A percentile compares a stretch with the other conserved stretches of the same genome.
Conservation (phyloP, 352 stramenopile species). For the Phytophthora quininea region DNA sequence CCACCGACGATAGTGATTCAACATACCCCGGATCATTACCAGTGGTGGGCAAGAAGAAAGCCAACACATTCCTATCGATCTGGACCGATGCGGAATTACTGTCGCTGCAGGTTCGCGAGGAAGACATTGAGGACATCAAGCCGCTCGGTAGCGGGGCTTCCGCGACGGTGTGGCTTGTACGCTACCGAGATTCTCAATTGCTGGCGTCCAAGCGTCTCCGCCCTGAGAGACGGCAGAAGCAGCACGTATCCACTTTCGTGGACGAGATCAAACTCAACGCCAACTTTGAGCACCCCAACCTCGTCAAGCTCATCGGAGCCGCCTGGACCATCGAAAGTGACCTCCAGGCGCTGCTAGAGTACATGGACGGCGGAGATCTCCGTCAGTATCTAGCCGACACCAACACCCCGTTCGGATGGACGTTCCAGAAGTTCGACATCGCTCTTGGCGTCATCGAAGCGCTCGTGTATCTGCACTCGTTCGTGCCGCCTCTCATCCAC, state of each 20-base stretch:
- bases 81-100: conserved; percentile 36
- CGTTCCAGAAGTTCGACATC: conserved; percentile 34
- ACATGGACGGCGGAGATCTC: conserved; percentile 47
- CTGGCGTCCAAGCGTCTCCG: conserved; percentile 38
- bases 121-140: conserved; percentile 37
- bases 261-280: conserved; percentile 53
- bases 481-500: conserved; percentile 46
- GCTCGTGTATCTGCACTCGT: conserved; percentile 48
- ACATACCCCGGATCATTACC: conserved; percentile 8
- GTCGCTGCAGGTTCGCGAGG: conserved; percentile 31
- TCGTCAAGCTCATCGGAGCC: conserved; percentile 47
- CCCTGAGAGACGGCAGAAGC: conserved; percentile 24
- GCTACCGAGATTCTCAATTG: conserved; percentile 30
- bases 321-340: conserved; percentile 50
- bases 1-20: conserved; percentile 2
- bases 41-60: conserved; percentile 12
- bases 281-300: conserved; percentile 50
- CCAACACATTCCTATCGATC: conserved; percentile 25
- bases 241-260: conserved; percentile 43
- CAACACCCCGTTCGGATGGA: conserved; percentile 19
- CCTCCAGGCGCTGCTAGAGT: conserved; percentile 46
- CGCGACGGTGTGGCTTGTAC: conserved; percentile 36
- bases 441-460: conserved; percentile 45
- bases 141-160: conserved; percentile 34
- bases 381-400: conserved; percentile 26